A percentile compares a stretch with the other conserved stretches of the same genome.
phyloP scores from a whole-genome alignment of 192 early-diverging fungal genomes.

The Rhizophlyctis rosea region DNA sequence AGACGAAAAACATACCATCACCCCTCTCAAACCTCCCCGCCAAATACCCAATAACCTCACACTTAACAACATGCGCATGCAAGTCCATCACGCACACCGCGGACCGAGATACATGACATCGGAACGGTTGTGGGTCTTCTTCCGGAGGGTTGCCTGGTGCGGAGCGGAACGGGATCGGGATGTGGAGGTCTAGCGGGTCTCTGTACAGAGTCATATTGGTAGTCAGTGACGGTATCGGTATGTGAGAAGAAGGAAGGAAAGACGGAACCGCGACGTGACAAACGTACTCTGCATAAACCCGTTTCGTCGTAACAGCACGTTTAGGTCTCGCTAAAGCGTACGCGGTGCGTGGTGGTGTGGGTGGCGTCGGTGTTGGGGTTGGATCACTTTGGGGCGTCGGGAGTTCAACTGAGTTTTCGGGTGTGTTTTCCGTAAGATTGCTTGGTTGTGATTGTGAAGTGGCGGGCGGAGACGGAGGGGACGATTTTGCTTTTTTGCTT shows the following conservation, averaged over 20 bases:
- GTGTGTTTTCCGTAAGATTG: too few relatives aligned
- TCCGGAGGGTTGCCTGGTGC: conserved; percentile 62
- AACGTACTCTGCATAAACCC: conserved; percentile 19
- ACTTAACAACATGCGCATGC: conserved; percentile 84
- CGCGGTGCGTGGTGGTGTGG: too few relatives aligned
- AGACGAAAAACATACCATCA: too few relatives aligned
- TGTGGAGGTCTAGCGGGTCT: conserved; percentile 21
- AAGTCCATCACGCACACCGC: conserved; percentile 86
- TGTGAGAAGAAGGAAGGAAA: conserved; percentile 1
- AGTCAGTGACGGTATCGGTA: not conserved
- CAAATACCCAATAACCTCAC: conserved; percentile 87
- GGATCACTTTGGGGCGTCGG: too few relatives aligned
- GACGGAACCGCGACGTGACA: not conserved
- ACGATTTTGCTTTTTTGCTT: too few relatives aligned
- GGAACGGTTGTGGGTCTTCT: conserved; percentile 77
- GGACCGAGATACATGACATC: conserved; percentile 66
- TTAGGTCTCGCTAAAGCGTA: conserved; percentile 13
- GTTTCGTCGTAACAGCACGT: conserved; percentile 14
- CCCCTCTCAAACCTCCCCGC: conserved; percentile 80
- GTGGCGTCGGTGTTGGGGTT: too few relatives aligned
- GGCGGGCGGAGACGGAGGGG: too few relatives aligned
- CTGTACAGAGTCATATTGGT: conserved; percentile 9
- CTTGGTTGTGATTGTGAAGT: too few relatives aligned
- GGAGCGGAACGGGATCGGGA: conserved; percentile 70
- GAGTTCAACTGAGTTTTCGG: too few relatives aligned